These are phyloP conservation scores for Lachnellula arida DNA, from an alignment of 2,329 filamentous ascomycete genomes.

Conservation along the genomic window DNA sequence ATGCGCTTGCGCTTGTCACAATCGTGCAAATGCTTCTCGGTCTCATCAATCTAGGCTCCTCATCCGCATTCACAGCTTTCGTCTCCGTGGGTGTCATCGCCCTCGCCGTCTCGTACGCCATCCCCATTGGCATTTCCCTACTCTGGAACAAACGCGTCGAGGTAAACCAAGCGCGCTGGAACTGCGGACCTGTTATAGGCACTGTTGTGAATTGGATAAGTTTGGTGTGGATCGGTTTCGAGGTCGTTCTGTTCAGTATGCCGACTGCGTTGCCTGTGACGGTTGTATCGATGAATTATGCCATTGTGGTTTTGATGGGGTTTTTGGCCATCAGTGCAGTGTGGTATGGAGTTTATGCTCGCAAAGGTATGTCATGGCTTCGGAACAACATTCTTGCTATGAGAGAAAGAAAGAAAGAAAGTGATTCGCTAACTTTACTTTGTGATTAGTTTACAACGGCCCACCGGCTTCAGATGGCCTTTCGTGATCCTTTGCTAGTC, in stretches of 20 bases:
- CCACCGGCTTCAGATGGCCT: constrained; percentile 23
- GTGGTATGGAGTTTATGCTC: constrained; percentile 48
- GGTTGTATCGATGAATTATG: constrained; percentile 51
- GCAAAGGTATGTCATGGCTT: constrained; percentile 40
- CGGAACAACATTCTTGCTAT: not conserved
- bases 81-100: constrained; percentile 67
- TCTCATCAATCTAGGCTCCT: constrained; percentile 63
- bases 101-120: constrained; percentile 67
- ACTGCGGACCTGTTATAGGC: constrained; percentile 47
- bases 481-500: not conserved
- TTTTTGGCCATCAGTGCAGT: constrained; percentile 46
- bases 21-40: constrained; percentile 63
- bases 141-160: constrained; percentile 56
- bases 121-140: constrained; percentile 67
- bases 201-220: constrained; percentile 52
- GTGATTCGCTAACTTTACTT: not conserved
- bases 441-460: constrained; percentile 18
- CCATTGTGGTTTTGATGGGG: constrained; percentile 48
- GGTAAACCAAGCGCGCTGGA: constrained; percentile 51
- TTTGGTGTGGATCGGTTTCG: constrained; percentile 52
- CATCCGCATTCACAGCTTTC: constrained; percentile 66
- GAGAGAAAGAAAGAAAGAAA: not conserved
- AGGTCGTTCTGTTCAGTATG: constrained; percentile 61
- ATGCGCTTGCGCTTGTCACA: constrained; percentile 57
- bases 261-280: constrained; percentile 55